Conservation (phyloP, 805 yeast genomes). For the Ogataea allantospora region DNA sequence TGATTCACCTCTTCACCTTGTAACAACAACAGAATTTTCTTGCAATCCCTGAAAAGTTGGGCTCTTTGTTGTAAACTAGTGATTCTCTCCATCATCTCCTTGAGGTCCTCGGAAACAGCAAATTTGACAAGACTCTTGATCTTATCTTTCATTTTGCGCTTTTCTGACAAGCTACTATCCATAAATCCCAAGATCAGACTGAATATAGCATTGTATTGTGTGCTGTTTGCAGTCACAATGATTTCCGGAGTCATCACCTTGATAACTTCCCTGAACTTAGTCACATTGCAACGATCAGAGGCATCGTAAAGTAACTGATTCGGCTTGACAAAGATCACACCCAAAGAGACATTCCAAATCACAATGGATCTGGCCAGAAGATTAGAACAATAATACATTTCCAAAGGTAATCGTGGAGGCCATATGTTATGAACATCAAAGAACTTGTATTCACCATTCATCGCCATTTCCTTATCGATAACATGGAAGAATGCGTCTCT, state of each 20-base stretch:
- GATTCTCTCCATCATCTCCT: slow-evolving; percentile 20
- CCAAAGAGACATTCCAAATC: slow-evolving; percentile 52
- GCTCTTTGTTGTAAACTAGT: slow-evolving; percentile 23
- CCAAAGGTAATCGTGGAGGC: slow-evolving; percentile 71
- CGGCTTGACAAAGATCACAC: slow-evolving; percentile 47
- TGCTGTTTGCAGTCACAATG: slow-evolving; percentile 51
- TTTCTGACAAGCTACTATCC: slow-evolving; percentile 35
- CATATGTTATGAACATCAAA: slow-evolving; percentile 38
- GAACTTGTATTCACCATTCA: slow-evolving; percentile 34
- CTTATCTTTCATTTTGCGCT: slow-evolving; percentile 39
- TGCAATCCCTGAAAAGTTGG: slow-evolving; percentile 24
- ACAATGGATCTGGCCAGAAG: slow-evolving; percentile 43
- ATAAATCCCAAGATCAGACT: slow-evolving; percentile 47
- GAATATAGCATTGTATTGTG: slow-evolving; percentile 54
- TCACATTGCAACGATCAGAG: slow-evolving; percentile 18
- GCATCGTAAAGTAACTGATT: slow-evolving; percentile 47
- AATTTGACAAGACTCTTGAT: slow-evolving; percentile 34
- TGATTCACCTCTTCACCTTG: slow-evolving; percentile 9
- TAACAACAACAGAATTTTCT: slow-evolving; percentile 19
- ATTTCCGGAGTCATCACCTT: slow-evolving; percentile 42
- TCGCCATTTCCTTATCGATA: slow-evolving; percentile 39
- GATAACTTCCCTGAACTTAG: slow-evolving; percentile 23
- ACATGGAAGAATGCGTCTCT: slow-evolving; percentile 57
- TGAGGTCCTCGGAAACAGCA: slow-evolving; percentile 27
- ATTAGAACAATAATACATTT: slow-evolving; percentile 53